A percentile compares a stretch with the other conserved stretches of the same genome.
phyloP scores from a whole-genome alignment of 331 rosid species.

The Malus hybrid region DNA sequence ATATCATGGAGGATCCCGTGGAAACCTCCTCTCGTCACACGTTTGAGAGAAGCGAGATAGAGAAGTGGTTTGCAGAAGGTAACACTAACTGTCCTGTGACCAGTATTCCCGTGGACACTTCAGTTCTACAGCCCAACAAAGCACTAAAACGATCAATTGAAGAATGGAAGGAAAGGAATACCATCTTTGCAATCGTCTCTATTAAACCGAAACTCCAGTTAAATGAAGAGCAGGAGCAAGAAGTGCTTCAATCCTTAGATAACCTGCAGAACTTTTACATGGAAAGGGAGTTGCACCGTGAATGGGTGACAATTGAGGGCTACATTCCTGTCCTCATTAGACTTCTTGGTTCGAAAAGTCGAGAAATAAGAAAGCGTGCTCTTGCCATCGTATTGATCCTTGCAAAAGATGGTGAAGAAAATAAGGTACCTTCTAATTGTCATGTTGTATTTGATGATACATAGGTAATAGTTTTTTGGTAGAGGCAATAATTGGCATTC shows the following conservation, averaged over 20 bases:
- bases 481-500: not conserved
- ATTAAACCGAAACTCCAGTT: slow-evolving; percentile 38
- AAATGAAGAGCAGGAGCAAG: slow-evolving; percentile 34
- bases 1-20: slow-evolving; percentile 64
- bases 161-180: slow-evolving; percentile 60
- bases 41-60: slow-evolving; percentile 51
- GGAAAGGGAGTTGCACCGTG: slow-evolving; percentile 45
- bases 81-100: slow-evolving; percentile 46
- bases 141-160: slow-evolving; percentile 50
- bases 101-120: slow-evolving; percentile 33
- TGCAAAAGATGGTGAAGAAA: slow-evolving; percentile 39
- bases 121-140: slow-evolving; percentile 40
- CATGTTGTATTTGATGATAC: not conserved
- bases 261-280: slow-evolving; percentile 31
- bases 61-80: slow-evolving; percentile 54
- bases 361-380: slow-evolving; percentile 36
- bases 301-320: slow-evolving; percentile 51
- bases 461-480: not conserved
- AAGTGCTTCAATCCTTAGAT: slow-evolving; percentile 29
- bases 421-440: slow-evolving; percentile 33
- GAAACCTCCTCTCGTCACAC: slow-evolving; percentile 49
- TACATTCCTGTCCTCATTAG: slow-evolving; percentile 36
- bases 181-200: slow-evolving; percentile 34
- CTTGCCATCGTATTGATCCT: slow-evolving; percentile 43
- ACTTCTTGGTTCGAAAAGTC: slow-evolving; percentile 44